Evolutionary conservation across 106 monocot genomes (phyloP).

Genomic region (Apostasia shenzhenica): DNA sequence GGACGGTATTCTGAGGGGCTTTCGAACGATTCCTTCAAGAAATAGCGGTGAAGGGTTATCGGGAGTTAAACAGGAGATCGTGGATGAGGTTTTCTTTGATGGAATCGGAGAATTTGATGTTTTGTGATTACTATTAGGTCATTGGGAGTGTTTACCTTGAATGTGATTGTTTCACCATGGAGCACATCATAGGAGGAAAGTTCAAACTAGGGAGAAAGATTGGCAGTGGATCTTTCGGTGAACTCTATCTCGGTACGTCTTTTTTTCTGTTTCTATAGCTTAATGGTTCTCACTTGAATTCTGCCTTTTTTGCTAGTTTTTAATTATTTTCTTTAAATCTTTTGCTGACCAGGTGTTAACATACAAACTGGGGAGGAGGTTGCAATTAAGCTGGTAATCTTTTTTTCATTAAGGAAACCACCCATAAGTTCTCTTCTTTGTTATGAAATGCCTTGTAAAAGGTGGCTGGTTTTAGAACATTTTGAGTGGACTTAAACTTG

Average conservation of each 20-base stretch:
- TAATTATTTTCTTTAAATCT: conserved; percentile 4
- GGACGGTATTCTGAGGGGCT: too few relatives aligned
- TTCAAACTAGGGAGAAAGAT: conserved; percentile 57
- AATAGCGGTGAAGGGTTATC: too few relatives aligned
- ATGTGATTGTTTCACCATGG: conserved; percentile 18
- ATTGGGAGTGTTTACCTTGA: not conserved
- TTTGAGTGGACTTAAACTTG: not conserved
- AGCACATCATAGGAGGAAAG: conserved; percentile 39
- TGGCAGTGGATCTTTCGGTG: conserved; percentile 50
- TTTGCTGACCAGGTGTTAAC: conserved; percentile 25
- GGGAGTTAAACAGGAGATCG: too few relatives aligned
- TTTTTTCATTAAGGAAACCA: not conserved
- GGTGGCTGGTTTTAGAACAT: not conserved
- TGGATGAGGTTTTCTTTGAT: too few relatives aligned
- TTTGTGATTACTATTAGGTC: too few relatives aligned
- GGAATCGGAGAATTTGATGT: too few relatives aligned
- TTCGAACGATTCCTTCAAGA: too few relatives aligned
- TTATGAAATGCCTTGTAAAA: not conserved
- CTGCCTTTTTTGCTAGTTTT: not conserved
- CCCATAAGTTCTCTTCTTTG: not conserved
- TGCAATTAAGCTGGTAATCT: conserved; percentile 36
- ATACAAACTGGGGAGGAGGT: conserved; percentile 45
- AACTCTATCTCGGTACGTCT: conserved; percentile 36
- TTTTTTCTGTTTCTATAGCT: not conserved
- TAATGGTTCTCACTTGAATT: not conserved